Conservation (phyloP, 768 basidiomycete species). For the Pleurotus eryngii region DNA sequence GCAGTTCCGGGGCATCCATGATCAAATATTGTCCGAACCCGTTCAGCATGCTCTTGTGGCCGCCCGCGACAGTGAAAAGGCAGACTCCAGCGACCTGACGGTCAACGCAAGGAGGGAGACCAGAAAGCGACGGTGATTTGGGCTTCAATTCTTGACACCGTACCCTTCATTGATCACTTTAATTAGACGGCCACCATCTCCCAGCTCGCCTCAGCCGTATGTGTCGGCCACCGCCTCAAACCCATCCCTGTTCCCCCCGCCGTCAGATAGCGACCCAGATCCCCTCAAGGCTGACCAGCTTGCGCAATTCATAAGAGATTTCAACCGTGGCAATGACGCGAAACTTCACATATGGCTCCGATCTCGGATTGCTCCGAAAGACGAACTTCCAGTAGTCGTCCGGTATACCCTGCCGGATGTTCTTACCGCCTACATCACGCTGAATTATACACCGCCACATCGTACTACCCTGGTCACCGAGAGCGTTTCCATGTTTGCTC, state of each 20-base stretch:
- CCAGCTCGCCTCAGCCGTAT: conserved; percentile 61
- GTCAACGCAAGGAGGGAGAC: conserved; percentile 43
- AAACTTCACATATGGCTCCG: conserved; percentile 57
- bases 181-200: conserved; percentile 46
- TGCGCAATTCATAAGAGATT: conserved; percentile 51
- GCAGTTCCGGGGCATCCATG: conserved; percentile 44
- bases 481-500: conserved; percentile 67
- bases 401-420: conserved; percentile 66
- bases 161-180: conserved; percentile 10
- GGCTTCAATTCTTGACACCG: conserved; percentile 8
- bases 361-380: conserved; percentile 18
- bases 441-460: conserved; percentile 30
- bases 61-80: conserved; percentile 52
- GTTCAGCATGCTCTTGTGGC: conserved; percentile 57
- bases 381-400: conserved; percentile 37
- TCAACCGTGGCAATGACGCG: conserved; percentile 43
- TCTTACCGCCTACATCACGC: conserved; percentile 59
- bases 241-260: conserved; percentile 38
- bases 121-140: conserved; percentile 54
- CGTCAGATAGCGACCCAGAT: conserved; percentile 27
- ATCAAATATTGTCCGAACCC: conserved; percentile 42
- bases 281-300: conserved; percentile 45
- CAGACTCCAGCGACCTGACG: conserved; percentile 48
- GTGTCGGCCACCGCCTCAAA: conserved; percentile 29
- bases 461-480: conserved; percentile 47